Percentiles rank a stretch among this genome's conserved stretches.
Evolutionary conservation across 257 asterid species (phyloP).

Genomic region (Craterostigma plantagineum): DNA sequence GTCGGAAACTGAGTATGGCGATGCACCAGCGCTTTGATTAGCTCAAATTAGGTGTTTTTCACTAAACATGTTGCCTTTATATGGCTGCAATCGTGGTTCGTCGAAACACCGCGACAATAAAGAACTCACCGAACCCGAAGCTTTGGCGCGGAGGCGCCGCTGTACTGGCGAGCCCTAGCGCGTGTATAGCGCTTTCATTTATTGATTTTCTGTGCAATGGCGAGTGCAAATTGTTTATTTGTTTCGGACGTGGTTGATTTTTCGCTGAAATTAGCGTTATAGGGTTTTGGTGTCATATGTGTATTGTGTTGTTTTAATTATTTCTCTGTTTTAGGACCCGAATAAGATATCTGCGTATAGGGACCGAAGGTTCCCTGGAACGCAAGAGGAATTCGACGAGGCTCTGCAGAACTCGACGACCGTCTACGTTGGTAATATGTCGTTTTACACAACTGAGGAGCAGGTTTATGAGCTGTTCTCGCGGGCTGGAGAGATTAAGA

Average conservation of each 20-base stretch:
- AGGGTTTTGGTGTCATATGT: background rate
- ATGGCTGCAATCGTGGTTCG: too few species aligned
- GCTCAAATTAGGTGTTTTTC: background rate
- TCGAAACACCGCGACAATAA: too few species aligned
- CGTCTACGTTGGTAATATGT: slow-evolving; percentile 79
- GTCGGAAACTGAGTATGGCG: slow-evolving; percentile 6
- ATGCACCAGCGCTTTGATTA: slow-evolving; percentile 9
- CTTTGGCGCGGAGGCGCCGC: too few species aligned
- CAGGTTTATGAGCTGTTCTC: slow-evolving; percentile 85
- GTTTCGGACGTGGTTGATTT: background rate
- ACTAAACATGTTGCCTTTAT: too few species aligned
- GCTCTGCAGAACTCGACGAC: slow-evolving; percentile 56
- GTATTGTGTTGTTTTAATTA: background rate
- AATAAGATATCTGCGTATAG: slow-evolving; percentile 74
- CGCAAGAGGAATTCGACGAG: slow-evolving; percentile 83
- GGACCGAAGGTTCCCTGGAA: slow-evolving; percentile 84
- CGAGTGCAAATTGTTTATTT: background rate
- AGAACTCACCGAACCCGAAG: too few species aligned
- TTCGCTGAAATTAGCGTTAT: slow-evolving; percentile 4
- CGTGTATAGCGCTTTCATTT: too few species aligned
- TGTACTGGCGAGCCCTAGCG: too few species aligned
- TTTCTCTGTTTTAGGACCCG: slow-evolving; percentile 35
- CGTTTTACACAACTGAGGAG: slow-evolving; percentile 95
- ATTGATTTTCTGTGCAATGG: too few species aligned
- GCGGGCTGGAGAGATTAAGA: slow-evolving; percentile 86